Conservation (phyloP, 768 basidiomycete genomes). For the Agrocybe chaxingu region DNA sequence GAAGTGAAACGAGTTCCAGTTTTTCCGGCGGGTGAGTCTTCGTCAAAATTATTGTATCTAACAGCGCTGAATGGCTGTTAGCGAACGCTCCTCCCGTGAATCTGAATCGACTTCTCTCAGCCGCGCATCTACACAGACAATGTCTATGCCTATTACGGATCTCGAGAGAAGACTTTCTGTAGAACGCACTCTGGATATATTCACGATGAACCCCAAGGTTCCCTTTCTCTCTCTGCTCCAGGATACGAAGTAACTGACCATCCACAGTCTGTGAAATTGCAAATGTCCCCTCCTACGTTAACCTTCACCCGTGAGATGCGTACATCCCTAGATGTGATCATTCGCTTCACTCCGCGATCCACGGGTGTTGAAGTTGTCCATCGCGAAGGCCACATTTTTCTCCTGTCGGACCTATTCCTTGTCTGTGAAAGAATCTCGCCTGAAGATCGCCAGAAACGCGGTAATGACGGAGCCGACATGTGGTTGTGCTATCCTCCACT, state of each 20-base stretch:
- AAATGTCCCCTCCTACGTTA: conserved; percentile 80
- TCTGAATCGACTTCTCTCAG: conserved; percentile 53
- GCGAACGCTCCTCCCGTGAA: conserved; percentile 60
- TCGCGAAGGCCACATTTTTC: conserved; percentile 73
- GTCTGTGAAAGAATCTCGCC: conserved; percentile 81
- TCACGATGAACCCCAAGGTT: conserved; percentile 93
- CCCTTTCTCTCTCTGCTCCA: conserved; percentile 6
- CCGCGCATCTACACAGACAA: conserved; percentile 46
- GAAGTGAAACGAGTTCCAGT: conserved; percentile 51
- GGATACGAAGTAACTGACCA: neutral
- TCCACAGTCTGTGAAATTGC: conserved; percentile 77
- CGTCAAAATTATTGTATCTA: neutral
- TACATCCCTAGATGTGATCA: conserved; percentile 63
- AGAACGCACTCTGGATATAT: conserved; percentile 83
- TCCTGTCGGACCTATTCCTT: conserved; percentile 91
- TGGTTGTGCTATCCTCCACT: conserved; percentile 93
- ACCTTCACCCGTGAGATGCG: conserved; percentile 78
- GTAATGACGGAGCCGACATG: conserved; percentile 72
- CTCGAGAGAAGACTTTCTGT: conserved; percentile 80
- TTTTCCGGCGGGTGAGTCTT: conserved; percentile 53
- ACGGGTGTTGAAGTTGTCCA: conserved; percentile 78
- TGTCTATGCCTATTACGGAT: conserved; percentile 62
- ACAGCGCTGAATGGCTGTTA: conserved; percentile 20
- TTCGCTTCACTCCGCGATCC: conserved; percentile 75
- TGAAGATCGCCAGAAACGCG: conserved; percentile 51